Evolutionary conservation across 2,329 filamentous ascomycete species (phyloP).

Genomic region (Mariannaea elegans): DNA sequence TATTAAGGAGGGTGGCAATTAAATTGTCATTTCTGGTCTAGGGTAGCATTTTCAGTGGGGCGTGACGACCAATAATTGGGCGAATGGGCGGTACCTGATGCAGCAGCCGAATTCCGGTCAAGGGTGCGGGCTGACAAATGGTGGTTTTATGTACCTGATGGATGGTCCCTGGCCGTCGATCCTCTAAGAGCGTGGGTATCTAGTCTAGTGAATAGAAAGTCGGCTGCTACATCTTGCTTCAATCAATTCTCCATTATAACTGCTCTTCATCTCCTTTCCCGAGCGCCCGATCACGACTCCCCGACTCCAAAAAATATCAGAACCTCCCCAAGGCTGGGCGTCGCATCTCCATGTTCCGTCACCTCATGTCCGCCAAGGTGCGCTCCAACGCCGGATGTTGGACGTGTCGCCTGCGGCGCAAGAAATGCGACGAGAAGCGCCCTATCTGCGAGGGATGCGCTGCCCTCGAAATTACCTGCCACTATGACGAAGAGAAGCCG

Average conservation of each 20-base stretch:
- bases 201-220: too few species aligned
- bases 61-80: slow-evolving; percentile 1
- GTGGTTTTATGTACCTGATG: too few species aligned
- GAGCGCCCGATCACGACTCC: not conserved
- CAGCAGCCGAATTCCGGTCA: not conserved
- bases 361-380: slow-evolving; percentile 43
- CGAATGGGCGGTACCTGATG: slow-evolving; percentile 3
- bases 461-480: slow-evolving; percentile 64
- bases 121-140: slow-evolving; percentile 29
- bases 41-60: not conserved
- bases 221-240: too few species aligned
- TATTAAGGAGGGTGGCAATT: too few species aligned
- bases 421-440: slow-evolving; percentile 66
- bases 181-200: slow-evolving; percentile 8
- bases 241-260: too few species aligned
- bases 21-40: too few species aligned
- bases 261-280: not conserved
- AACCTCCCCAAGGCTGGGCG: not conserved
- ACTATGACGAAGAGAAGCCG: slow-evolving; percentile 61
- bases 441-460: slow-evolving; percentile 62
- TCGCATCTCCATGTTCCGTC: slow-evolving; percentile 36
- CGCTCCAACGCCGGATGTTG: slow-evolving; percentile 63
- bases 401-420: slow-evolving; percentile 69
- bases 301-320: not conserved
- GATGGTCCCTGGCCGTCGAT: slow-evolving; percentile 25